Conservation (phyloP, 179 eudicot species). For the Heliamphora pulchella region DNA sequence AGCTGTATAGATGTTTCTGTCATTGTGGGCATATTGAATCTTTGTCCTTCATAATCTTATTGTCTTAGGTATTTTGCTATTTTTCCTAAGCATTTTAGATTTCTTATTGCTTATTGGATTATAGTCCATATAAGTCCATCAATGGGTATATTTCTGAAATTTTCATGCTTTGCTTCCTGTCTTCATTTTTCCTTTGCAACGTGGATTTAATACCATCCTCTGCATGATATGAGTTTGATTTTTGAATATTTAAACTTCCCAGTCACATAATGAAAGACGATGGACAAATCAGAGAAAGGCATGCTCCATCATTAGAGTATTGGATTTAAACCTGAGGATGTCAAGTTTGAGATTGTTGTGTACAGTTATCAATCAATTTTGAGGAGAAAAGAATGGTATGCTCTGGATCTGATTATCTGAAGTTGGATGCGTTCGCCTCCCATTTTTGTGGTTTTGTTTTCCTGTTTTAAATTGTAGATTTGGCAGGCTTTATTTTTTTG, state of each 20-base stretch:
- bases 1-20: not conserved
- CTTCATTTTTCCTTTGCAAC: not conserved
- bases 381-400: not conserved
- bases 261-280: not conserved
- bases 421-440: not conserved
- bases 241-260: not conserved
- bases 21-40: not conserved
- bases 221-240: not conserved
- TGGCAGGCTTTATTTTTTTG: not conserved
- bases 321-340: not conserved
- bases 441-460: not conserved
- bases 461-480: not conserved
- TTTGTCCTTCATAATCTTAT: not conserved
- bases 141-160: not conserved
- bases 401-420: not conserved
- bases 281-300: not conserved
- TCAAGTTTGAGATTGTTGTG: not conserved
- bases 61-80: not conserved
- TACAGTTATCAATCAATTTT: not conserved
- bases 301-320: not conserved
- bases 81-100: not conserved
- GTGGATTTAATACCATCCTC: not conserved
- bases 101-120: not conserved
- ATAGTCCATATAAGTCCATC: not conserved
- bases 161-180: not conserved